Conservation (phyloP, 176 grass and related monocot species). For the Dactylis glomerata region DNA sequence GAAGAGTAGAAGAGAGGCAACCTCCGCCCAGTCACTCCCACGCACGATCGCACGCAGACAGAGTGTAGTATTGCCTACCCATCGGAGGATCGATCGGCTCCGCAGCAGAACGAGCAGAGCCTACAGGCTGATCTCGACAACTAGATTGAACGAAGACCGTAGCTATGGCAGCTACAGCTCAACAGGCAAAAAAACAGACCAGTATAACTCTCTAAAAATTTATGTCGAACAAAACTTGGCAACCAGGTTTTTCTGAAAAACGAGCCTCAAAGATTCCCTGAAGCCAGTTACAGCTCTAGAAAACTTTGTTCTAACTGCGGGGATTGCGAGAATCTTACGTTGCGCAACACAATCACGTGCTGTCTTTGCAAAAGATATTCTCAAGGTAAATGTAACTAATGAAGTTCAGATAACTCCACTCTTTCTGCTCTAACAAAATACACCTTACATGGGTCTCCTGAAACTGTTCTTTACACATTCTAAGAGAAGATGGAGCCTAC, state of each 20-base stretch:
- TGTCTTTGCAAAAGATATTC: not conserved
- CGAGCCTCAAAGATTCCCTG: not conserved
- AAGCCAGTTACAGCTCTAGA: not conserved
- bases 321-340: not conserved
- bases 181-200: not conserved
- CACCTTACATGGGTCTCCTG: not conserved
- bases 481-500: conserved; percentile 5
- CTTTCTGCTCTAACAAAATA: not conserved
- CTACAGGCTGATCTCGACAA: not conserved
- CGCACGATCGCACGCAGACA: not conserved
- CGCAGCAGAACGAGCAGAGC: not conserved
- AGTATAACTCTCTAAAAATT: not conserved
- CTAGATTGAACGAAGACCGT: not conserved
- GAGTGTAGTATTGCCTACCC: not conserved
- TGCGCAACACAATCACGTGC: not conserved
- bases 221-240: not conserved
- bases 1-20: too few relatives aligned
- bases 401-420: not conserved
- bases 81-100: too few relatives aligned
- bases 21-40: too few relatives aligned
- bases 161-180: not conserved
- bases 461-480: not conserved
- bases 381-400: not conserved
- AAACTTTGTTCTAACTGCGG: not conserved
- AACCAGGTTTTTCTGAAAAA: not conserved